Percentiles rank a stretch among this genome's conserved stretches.
phyloP scores from a whole-genome alignment of 495 filamentous ascomycete species.

The Cryomyces antarcticus region DNA sequence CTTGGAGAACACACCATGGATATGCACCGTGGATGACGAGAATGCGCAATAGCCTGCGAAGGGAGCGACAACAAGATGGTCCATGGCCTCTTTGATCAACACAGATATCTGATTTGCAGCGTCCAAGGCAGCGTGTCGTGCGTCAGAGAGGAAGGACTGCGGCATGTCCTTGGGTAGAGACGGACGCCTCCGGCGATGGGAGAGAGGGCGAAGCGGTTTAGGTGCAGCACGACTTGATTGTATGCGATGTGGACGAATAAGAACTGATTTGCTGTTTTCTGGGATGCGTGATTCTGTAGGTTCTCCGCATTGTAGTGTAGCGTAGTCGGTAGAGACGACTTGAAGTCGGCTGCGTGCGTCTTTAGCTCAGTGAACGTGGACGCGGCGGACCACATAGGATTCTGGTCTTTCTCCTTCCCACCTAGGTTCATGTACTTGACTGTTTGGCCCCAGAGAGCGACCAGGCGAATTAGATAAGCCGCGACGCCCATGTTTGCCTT shows the following conservation, averaged over 20 bases:
- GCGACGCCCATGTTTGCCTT: conserved; percentile 84
- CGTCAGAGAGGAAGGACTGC: conserved; percentile 55
- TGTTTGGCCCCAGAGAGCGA: conserved; percentile 76
- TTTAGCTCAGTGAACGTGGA: conserved; percentile 56
- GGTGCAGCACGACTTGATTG: conserved; percentile 77
- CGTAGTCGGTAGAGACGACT: conserved; percentile 42
- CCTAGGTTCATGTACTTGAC: conserved; percentile 83
- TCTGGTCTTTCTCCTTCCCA: conserved; percentile 48
- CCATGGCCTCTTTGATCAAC: conserved; percentile 58
- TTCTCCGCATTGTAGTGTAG: conserved; percentile 64
- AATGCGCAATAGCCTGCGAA: conserved; percentile 94
- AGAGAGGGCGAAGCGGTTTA: conserved; percentile 73
- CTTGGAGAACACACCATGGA: conserved; percentile 76
- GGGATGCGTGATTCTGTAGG: conserved; percentile 61
- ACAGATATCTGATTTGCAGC: conserved; percentile 82
- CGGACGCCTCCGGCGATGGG: conserved; percentile 42
- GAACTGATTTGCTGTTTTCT: conserved; percentile 76
- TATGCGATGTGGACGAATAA: conserved; percentile 81
- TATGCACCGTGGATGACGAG: conserved; percentile 74
- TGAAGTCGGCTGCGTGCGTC: conserved; percentile 50
- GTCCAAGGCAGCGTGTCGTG: conserved; percentile 54
- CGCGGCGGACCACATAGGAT: conserved; percentile 61
- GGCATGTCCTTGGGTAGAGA: conserved; percentile 46
- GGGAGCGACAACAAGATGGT: conserved; percentile 66
- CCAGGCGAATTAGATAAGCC: conserved; percentile 72